phyloP scores from a whole-genome alignment of 2,329 filamentous ascomycete genomes.

The Penicillium sp. region DNA sequence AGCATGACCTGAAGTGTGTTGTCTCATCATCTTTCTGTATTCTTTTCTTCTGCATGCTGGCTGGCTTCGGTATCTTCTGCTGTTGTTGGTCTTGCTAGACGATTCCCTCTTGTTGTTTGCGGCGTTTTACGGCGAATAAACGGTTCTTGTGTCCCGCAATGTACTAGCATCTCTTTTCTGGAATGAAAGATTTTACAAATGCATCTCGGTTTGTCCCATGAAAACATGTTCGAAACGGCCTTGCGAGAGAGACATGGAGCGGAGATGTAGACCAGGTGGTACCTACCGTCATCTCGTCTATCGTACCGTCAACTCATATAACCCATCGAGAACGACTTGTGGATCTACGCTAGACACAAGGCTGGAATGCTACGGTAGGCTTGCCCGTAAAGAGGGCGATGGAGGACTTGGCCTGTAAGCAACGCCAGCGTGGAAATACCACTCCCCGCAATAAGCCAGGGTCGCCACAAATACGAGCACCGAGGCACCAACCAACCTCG shows the following conservation, averaged over 20 bases:
- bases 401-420: no score
- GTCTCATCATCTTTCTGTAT: not conserved
- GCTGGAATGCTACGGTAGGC: not conserved
- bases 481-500: not conserved
- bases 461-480: not conserved
- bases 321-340: not conserved
- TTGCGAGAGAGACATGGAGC: not conserved
- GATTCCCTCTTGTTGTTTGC: constrained; percentile 15
- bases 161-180: not conserved
- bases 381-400: not conserved
- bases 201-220: not conserved
- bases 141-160: not conserved
- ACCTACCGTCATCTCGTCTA: not conserved
- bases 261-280: not conserved
- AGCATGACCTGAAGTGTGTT: not conserved
- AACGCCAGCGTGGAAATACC: not conserved
- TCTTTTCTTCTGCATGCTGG: constrained; percentile 9
- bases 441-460: not conserved
- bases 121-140: constrained; percentile 10
- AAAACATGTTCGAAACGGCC: not conserved
- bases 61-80: constrained; percentile 4
- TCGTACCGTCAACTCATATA: no score
- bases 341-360: not conserved
- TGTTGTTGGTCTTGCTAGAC: constrained; percentile 4
- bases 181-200: not conserved